phyloP scores from a whole-genome alignment of 768 basidiomycete species.

The Cyathus striatus region DNA sequence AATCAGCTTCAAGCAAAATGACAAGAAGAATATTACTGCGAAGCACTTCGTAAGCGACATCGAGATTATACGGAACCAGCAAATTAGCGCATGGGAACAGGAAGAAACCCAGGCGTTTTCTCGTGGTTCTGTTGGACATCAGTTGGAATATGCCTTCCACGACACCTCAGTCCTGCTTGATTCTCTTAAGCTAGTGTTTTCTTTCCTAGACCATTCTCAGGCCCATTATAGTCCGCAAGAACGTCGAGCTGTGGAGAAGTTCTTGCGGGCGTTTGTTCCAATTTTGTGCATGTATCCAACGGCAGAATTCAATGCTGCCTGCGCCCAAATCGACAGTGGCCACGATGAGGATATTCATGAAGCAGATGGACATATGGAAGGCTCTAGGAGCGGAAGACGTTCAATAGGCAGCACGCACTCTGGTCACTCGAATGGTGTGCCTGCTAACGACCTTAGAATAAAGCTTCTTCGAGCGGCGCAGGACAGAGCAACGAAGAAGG shows the following conservation, averaged over 20 bases:
- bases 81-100: conserved; percentile 36
- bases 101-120: conserved; percentile 32
- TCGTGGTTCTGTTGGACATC: conserved; percentile 51
- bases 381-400: conserved; percentile 38
- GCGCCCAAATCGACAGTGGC: conserved; percentile 47
- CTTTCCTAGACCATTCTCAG: conserved; percentile 86
- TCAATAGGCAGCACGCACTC: conserved; percentile 37
- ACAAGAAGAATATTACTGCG: conserved; percentile 88
- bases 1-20: conserved; percentile 89
- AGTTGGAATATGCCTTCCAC: conserved; percentile 74
- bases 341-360: conserved; percentile 33
- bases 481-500: conserved; percentile 40
- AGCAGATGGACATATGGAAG: conserved; percentile 22
- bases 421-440: conserved; percentile 38
- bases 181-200: conserved; percentile 82
- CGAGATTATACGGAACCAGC: conserved; percentile 60
- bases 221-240: conserved; percentile 71
- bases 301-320: conserved; percentile 63
- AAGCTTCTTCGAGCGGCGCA: conserved; percentile 74
- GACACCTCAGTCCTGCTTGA: conserved; percentile 84
- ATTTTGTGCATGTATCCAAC: conserved; percentile 67
- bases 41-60: conserved; percentile 81
- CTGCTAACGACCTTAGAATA: conserved; percentile 69
- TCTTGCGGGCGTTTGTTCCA: conserved; percentile 82
- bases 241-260: conserved; percentile 77